Evolutionary conservation across 2,329 filamentous ascomycete genomes (phyloP).

Genomic region (Arthrocladium fulminans): DNA sequence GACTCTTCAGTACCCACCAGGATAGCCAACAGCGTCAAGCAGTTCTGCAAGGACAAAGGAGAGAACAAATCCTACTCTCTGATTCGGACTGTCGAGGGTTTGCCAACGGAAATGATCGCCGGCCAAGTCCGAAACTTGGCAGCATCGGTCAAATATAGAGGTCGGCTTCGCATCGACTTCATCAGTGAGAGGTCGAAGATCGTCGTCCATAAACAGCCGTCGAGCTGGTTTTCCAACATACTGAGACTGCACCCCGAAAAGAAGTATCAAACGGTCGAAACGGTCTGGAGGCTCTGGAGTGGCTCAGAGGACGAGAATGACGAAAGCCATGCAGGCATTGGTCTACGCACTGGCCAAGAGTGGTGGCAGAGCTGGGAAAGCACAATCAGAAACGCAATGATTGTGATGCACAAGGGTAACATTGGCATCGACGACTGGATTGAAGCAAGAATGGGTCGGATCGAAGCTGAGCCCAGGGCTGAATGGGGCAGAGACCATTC

Average conservation of each 20-base stretch:
- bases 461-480: constrained; percentile 5
- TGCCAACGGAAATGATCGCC: constrained; percentile 19
- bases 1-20: constrained; percentile 12
- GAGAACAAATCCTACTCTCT: constrained; percentile 19
- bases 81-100: constrained; percentile 10
- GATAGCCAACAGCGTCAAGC: constrained; percentile 20
- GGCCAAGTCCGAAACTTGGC: constrained; percentile 24
- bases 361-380: constrained; percentile 25
- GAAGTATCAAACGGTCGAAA: constrained; percentile 23
- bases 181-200: constrained; percentile 20
- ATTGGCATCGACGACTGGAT: constrained; percentile 7
- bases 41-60: constrained; percentile 21
- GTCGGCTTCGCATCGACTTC: constrained; percentile 22
- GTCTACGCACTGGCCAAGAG: constrained; percentile 14
- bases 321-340: constrained; percentile 5
- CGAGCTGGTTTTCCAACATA: constrained; percentile 22
- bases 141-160: constrained; percentile 23
- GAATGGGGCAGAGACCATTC: constrained; percentile 6
- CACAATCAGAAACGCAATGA: constrained; percentile 18
- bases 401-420: constrained; percentile 6
- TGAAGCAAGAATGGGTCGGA: constrained; percentile 2
- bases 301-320: not conserved
- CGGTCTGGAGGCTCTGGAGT: constrained; percentile 22
- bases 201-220: constrained; percentile 19
- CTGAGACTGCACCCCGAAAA: constrained; percentile 19